Conservation (phyloP, 2,329 filamentous ascomycete genomes). For the Trichoderma citrinoviride region DNA sequence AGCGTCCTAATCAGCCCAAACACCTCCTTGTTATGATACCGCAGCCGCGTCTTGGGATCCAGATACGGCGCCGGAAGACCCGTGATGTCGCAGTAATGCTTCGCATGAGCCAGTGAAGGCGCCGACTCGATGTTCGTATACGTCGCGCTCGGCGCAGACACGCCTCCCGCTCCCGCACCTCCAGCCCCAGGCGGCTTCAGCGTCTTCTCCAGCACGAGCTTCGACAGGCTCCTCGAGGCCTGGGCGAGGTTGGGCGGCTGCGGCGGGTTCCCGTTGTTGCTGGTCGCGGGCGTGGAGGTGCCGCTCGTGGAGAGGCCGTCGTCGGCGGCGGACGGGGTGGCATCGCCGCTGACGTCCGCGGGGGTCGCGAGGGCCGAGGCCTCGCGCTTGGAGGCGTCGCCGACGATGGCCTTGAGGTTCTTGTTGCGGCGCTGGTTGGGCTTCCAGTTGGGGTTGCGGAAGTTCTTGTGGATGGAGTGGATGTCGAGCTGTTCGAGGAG, state of each 20-base stretch:
- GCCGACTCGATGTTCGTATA: conserved; percentile 98
- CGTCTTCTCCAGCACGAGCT: conserved; percentile 84
- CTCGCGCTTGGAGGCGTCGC: conserved; percentile 83
- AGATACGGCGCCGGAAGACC: conserved; percentile 87
- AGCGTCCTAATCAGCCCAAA: conserved; percentile 79
- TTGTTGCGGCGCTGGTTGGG: conserved; percentile 96
- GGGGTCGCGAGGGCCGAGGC: conserved; percentile 80
- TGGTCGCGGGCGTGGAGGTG: conserved; percentile 54
- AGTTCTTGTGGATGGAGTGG: conserved; percentile 78
- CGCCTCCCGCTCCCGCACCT: conserved; percentile 26
- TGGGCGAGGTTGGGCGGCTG: conserved; percentile 74
- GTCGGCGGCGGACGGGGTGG: conserved; percentile 55
- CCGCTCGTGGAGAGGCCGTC: conserved; percentile 57
- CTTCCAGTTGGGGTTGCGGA: conserved; percentile 87
- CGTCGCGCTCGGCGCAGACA: conserved; percentile 66
- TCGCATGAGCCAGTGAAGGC: conserved; percentile 78
- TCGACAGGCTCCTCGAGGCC: conserved; percentile 80
- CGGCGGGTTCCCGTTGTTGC: conserved; percentile 30
- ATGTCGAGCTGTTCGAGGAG: conserved; percentile 93
- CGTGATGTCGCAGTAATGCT: conserved; percentile 93
- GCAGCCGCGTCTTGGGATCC: conserved; percentile 89
- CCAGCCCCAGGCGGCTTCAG: conserved; percentile 39
- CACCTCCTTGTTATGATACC: conserved; percentile 91
- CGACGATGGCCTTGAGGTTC: conserved; percentile 94
- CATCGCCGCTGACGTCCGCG: conserved; percentile 71